A percentile compares a stretch with the other conserved stretches of the same genome.
Evolutionary conservation across 768 basidiomycete species (phyloP).

Genomic region (Boletus insuetus): DNA sequence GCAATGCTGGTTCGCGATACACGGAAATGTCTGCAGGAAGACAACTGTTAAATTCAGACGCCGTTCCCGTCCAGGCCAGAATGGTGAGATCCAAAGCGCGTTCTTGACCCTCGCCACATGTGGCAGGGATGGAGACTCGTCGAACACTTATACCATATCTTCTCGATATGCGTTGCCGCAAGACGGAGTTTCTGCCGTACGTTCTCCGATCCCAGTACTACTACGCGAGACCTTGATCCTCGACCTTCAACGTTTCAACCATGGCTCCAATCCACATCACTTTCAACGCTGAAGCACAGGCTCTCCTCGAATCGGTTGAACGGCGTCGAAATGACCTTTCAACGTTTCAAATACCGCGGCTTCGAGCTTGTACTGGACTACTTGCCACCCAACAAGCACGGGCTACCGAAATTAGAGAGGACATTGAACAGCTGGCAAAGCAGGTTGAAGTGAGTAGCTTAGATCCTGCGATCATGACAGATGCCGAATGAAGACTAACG

Average conservation of each 20-base stretch:
- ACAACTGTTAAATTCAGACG: too few relatives aligned
- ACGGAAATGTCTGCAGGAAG: too few relatives aligned
- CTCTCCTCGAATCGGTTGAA: constrained; percentile 50
- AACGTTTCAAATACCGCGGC: constrained; percentile 71
- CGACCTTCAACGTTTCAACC: background rate
- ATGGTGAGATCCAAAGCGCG: too few relatives aligned
- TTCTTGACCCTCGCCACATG: too few relatives aligned
- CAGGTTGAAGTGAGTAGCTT: constrained; percentile 61
- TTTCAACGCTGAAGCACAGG: constrained; percentile 49
- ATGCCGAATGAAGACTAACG: background rate
- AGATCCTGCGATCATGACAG: background rate
- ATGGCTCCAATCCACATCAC: constrained; percentile 66
- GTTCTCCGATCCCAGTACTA: too few relatives aligned
- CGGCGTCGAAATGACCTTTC: constrained; percentile 62
- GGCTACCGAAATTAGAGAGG: constrained; percentile 73
- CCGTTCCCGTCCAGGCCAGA: too few relatives aligned
- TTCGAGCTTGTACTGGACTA: constrained; percentile 68
- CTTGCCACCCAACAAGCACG: constrained; percentile 68
- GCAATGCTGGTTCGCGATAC: too few relatives aligned
- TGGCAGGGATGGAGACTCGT: too few relatives aligned
- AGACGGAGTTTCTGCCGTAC: too few relatives aligned
- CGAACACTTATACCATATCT: too few relatives aligned
- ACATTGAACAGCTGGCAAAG: constrained; percentile 59
- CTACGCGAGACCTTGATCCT: too few relatives aligned
- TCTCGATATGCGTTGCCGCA: too few relatives aligned